Conservation (phyloP, 768 basidiomycete genomes). For the Basidioascus undulatus region DNA sequence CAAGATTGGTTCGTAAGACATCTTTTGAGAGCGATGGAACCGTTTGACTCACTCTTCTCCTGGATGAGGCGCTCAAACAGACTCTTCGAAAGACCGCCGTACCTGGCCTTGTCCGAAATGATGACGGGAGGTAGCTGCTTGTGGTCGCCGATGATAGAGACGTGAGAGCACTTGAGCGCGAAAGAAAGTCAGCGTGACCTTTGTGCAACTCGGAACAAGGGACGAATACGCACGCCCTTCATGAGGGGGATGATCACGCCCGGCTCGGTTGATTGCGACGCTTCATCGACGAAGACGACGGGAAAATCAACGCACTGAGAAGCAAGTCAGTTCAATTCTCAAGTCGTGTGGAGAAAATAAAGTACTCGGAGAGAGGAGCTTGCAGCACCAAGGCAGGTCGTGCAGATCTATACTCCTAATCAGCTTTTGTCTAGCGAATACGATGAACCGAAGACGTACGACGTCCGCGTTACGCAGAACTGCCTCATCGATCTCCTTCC, state of each 20-base stretch:
- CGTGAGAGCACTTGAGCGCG: constrained; percentile 38
- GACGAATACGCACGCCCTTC: constrained; percentile 51
- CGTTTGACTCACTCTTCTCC: constrained; percentile 44
- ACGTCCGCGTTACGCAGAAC: constrained; percentile 45
- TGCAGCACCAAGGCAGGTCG: constrained; percentile 8
- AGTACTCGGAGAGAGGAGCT: constrained; percentile 3
- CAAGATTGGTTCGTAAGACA: no score
- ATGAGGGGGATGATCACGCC: constrained; percentile 73
- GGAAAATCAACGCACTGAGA: constrained; percentile 44
- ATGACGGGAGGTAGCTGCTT: constrained; percentile 85
- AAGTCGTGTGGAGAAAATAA: neutral
- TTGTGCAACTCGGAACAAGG: neutral
- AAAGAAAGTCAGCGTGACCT: neutral
- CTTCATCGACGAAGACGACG: constrained; percentile 80
- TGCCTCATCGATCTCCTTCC: constrained; percentile 39
- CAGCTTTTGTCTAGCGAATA: no score
- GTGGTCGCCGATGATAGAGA: constrained; percentile 86
- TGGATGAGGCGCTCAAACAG: constrained; percentile 76
- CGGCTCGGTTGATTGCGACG: constrained; percentile 88
- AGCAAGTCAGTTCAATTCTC: neutral
- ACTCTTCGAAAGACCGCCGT: constrained; percentile 48
- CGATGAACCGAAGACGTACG: constrained; percentile 25
- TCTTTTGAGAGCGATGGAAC: neutral
- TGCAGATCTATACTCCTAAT: no score
- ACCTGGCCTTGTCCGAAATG: constrained; percentile 33